Evolutionary conservation across 108 stramenopile species (phyloP).

Genomic region (Epithemia pelagica): DNA sequence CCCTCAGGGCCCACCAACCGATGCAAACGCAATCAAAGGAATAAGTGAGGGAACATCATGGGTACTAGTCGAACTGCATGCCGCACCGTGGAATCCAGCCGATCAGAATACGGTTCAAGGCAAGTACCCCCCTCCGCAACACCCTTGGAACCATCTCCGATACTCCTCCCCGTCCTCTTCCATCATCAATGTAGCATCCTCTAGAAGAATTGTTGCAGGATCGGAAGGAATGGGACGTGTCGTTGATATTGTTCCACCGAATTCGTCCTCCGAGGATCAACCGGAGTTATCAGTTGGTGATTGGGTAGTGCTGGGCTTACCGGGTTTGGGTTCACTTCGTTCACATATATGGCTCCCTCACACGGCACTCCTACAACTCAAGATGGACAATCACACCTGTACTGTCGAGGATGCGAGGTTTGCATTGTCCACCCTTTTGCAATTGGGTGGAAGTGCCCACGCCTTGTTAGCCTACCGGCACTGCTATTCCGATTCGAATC

Average conservation of each 20-base stretch:
- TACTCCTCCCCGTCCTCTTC: neutral
- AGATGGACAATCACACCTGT: neutral
- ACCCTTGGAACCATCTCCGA: neutral
- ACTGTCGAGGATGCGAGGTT: neutral
- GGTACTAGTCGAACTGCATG: constrained; percentile 36
- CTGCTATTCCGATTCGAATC: neutral
- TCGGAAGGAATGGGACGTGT: constrained; percentile 44
- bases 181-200: neutral
- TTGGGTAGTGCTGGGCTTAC: constrained; percentile 23
- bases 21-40: neutral
- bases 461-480: constrained; percentile 16
- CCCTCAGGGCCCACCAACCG: neutral
- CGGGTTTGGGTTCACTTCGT: constrained; percentile 41
- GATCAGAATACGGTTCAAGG: constrained; percentile 48
- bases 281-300: constrained; percentile 14
- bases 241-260: constrained; percentile 8
- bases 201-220: constrained; percentile 22
- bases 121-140: constrained; percentile 32
- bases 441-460: constrained; percentile 44
- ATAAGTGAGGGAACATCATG: neutral
- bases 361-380: neutral
- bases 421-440: constrained; percentile 15
- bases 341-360: constrained; percentile 25
- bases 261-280: neutral
- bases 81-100: constrained; percentile 50